Conservation (phyloP, 176 grass and related monocot species). For the Cenchrus fungigraminus region DNA sequence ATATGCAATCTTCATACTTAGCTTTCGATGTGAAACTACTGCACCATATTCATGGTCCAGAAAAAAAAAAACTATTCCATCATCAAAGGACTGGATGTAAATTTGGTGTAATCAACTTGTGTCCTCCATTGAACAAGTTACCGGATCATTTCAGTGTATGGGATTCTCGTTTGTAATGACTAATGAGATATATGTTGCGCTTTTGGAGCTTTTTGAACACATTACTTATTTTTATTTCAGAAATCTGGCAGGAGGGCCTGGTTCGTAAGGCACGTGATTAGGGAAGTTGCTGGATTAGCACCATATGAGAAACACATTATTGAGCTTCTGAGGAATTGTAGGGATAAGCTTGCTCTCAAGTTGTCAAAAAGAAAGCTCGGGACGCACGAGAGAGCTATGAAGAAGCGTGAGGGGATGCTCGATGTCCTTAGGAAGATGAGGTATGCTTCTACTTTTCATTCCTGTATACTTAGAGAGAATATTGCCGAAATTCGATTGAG, state of each 20-base stretch:
- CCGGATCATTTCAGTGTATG: not conserved
- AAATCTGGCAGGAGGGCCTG: conserved; percentile 35
- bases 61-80: not conserved
- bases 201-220: not conserved
- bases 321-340: conserved; percentile 35
- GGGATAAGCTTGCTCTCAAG: conserved; percentile 49
- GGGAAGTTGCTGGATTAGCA: conserved; percentile 35
- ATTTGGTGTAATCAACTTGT: not conserved
- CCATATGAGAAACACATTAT: conserved; percentile 44
- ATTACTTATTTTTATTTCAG: conserved; percentile 36
- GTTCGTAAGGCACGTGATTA: conserved; percentile 32
- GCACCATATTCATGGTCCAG: not conserved
- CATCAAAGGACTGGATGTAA: not conserved
- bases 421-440: conserved; percentile 60
- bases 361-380: conserved; percentile 54
- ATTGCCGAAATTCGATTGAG: conserved; percentile 23
- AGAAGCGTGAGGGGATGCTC: conserved; percentile 48
- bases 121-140: not conserved
- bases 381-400: conserved; percentile 54
- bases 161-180: not conserved
- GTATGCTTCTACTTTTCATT: conserved; percentile 41
- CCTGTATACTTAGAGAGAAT: conserved; percentile 16
- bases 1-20: conserved; percentile 2
- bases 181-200: not conserved
- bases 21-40: not conserved